phyloP scores from a whole-genome alignment of 495 filamentous ascomycete species.

The Tuber magnatum region DNA sequence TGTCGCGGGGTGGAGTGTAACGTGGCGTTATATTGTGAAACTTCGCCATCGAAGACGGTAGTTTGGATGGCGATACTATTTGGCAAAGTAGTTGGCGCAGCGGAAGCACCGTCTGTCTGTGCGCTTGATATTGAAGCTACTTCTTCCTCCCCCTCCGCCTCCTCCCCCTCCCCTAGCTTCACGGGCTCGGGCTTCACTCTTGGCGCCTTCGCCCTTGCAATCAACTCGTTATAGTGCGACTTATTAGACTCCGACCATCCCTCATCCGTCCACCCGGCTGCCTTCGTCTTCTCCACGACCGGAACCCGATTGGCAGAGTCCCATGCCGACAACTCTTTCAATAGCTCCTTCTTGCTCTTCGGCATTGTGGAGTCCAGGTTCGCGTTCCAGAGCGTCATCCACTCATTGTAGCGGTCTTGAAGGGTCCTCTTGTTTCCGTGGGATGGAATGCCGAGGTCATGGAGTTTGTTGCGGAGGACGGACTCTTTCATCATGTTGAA shows the following conservation, averaged over 20 bases:
- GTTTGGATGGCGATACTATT: background rate
- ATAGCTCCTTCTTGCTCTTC: constrained; percentile 60
- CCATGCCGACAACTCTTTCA: constrained; percentile 75
- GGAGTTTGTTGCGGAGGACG: constrained; percentile 68
- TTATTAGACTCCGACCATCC: constrained; percentile 69
- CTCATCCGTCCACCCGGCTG: constrained; percentile 37
- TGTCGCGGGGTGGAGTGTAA: background rate
- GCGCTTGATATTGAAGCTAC: background rate
- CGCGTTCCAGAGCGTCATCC: constrained; percentile 92
- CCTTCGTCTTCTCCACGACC: constrained; percentile 30
- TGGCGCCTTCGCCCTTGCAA: constrained; percentile 56
- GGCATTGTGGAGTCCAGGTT: constrained; percentile 79
- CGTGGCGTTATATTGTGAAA: background rate
- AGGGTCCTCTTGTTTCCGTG: constrained; percentile 59
- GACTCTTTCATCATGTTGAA: constrained; percentile 74
- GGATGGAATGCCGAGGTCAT: constrained; percentile 72
- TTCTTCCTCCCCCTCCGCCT: background rate
- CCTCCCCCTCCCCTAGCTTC: constrained; percentile 11
- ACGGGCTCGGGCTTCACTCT: constrained; percentile 36
- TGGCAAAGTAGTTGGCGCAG: background rate
- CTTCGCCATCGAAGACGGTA: background rate
- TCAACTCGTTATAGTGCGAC: constrained; percentile 64
- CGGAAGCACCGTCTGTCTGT: background rate
- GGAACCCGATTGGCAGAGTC: constrained; percentile 59
- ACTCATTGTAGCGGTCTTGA: constrained; percentile 79